phyloP scores from a whole-genome alignment of 345 rosid genomes.

The Brassica incana region DNA sequence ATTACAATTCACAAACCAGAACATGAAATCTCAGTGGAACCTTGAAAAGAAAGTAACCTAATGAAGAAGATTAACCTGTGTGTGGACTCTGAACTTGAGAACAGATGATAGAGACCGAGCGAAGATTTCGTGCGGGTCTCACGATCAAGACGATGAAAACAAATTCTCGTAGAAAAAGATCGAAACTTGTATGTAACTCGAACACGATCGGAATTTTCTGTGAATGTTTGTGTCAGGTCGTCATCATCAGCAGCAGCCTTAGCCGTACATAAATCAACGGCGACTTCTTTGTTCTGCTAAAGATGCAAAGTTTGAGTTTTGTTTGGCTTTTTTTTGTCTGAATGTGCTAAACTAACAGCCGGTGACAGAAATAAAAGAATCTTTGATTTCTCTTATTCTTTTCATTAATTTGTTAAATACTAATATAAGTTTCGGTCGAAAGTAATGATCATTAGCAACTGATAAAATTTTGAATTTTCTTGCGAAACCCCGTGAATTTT shows the following conservation, averaged over 20 bases:
- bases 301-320: background rate
- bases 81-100: constrained; percentile 11
- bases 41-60: background rate
- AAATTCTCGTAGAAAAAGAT: background rate
- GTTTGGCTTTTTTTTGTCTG: background rate
- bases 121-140: background rate
- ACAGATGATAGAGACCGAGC: background rate
- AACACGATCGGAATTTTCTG: background rate
- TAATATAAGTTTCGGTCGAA: background rate
- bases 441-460: background rate
- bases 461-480: background rate
- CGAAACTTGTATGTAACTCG: background rate
- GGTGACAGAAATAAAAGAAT: background rate
- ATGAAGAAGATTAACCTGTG: constrained; percentile 19
- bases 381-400: background rate
- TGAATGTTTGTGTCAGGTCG: background rate
- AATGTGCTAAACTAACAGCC: background rate
- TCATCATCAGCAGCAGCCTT: background rate
- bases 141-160: constrained; percentile 16
- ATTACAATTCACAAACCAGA: constrained; percentile 24
- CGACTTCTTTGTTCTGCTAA: background rate
- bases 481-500: background rate
- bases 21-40: background rate
- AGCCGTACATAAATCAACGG: background rate
- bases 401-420: background rate